These are phyloP conservation scores for Agaricus blazei DNA, from an alignment of 768 basidiomycete genomes.

Conservation along the genomic window DNA sequence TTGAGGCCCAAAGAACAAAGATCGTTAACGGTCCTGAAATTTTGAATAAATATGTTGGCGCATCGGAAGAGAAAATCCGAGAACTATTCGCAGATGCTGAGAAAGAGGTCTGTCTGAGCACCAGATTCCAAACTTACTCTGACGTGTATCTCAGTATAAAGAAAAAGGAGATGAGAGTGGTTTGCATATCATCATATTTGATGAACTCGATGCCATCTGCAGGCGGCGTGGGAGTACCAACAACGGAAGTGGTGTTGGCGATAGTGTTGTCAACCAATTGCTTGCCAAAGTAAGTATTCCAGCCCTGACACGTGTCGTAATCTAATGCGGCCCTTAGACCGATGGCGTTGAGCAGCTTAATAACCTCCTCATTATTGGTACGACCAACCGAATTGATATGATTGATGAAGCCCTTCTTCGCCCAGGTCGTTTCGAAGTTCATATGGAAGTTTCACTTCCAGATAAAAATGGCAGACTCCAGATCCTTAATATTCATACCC, in stretches of 20 bases:
- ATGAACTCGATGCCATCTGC: constrained; percentile 97
- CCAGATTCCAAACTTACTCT: not conserved
- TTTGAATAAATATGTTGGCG: constrained; percentile 94
- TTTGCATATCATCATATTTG: constrained; percentile 98
- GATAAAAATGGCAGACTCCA: constrained; percentile 90
- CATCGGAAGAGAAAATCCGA: constrained; percentile 95
- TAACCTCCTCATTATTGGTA: constrained; percentile 98
- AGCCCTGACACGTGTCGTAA: not conserved
- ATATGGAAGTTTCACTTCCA: constrained; percentile 98
- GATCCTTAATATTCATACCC: constrained; percentile 92
- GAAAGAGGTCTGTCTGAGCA: constrained; percentile 47
- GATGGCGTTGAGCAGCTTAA: constrained; percentile 98
- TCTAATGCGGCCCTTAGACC: constrained; percentile 53
- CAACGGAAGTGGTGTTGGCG: constrained; percentile 92
- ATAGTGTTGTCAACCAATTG: constrained; percentile 97
- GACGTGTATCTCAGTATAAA: constrained; percentile 56
- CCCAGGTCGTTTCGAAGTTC: constrained; percentile 97
- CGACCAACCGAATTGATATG: constrained; percentile 99
- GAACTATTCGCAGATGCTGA: constrained; percentile 98
- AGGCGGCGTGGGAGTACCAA: constrained; percentile 95
- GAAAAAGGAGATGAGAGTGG: constrained; percentile 96
- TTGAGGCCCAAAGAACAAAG: constrained; percentile 96
- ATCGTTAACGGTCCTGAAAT: constrained; percentile 98
- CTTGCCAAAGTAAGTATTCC: constrained; percentile 76
- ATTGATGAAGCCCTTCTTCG: constrained; percentile 97